Percentiles rank a stretch among this genome's conserved stretches.
phyloP scores from a whole-genome alignment of 805 yeast genomes.

The Brettanomyces custersianus region DNA sequence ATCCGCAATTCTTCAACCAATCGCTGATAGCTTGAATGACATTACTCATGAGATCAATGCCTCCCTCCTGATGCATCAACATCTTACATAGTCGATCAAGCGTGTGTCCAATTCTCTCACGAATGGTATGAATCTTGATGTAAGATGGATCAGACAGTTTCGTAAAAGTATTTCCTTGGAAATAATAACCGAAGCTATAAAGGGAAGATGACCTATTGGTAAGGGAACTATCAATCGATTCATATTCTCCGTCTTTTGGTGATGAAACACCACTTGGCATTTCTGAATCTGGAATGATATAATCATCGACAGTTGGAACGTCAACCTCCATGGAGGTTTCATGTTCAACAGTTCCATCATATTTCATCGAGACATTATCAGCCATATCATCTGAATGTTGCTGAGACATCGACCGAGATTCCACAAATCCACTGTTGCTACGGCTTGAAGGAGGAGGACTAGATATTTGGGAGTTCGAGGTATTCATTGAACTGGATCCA shows the following conservation, averaged over 20 bases:
- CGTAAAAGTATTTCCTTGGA: slow-evolving; percentile 12
- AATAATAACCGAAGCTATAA: slow-evolving; percentile 23
- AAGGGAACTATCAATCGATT: slow-evolving; percentile 32
- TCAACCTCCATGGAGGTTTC: slow-evolving; percentile 8
- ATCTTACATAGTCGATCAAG: slow-evolving; percentile 49
- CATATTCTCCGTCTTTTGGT: slow-evolving; percentile 26
- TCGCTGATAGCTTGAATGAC: slow-evolving; percentile 56
- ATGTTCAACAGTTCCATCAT: slow-evolving; percentile 8
- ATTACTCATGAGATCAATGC: slow-evolving; percentile 52
- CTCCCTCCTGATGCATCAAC: slow-evolving; percentile 46
- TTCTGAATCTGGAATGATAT: slow-evolving; percentile 20
- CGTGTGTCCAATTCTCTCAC: slow-evolving; percentile 42
- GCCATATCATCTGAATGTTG: slow-evolving; percentile 4
- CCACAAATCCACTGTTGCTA: too few relatives aligned
- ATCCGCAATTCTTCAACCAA: slow-evolving; percentile 39
- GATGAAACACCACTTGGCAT: slow-evolving; percentile 21
- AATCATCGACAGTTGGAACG: slow-evolving; percentile 15
- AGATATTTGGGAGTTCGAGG: too few relatives aligned
- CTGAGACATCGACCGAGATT: too few relatives aligned
- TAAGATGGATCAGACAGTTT: slow-evolving; percentile 33
- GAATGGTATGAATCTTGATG: slow-evolving; percentile 45
- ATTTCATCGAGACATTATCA: slow-evolving; percentile 13
- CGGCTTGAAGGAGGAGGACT: too few relatives aligned
- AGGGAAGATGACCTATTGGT: slow-evolving; percentile 19
- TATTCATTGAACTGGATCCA: background rate